Conservation (phyloP, 331 rosid species). For the Cydonia oblonga region DNA sequence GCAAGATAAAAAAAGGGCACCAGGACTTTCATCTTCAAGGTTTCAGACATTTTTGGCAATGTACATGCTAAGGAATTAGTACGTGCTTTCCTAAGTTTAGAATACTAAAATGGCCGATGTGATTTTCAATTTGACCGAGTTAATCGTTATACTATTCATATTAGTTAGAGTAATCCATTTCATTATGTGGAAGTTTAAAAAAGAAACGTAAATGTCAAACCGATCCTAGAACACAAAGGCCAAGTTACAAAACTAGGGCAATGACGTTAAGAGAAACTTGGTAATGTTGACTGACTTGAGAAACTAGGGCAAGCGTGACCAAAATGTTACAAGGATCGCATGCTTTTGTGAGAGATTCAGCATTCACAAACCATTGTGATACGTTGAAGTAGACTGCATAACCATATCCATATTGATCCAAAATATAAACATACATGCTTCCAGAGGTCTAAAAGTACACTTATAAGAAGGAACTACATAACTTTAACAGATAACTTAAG, state of each 20-base stretch:
- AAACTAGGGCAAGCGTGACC: neutral
- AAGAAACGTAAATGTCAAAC: no score
- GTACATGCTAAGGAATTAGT: no score
- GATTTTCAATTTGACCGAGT: neutral
- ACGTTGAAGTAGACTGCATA: neutral
- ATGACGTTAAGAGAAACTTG: neutral
- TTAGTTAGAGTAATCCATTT: neutral
- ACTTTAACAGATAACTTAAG: slow-evolving; percentile 18
- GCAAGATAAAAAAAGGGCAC: no score
- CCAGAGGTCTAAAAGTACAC: neutral
- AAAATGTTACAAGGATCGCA: neutral
- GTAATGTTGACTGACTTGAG: neutral
- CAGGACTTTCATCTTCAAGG: neutral
- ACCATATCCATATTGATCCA: slow-evolving; percentile 1
- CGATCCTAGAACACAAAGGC: no score
- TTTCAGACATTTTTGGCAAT: neutral
- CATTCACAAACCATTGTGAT: neutral
- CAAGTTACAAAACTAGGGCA: neutral
- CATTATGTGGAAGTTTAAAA: no score
- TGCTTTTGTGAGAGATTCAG: neutral
- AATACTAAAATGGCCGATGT: neutral
- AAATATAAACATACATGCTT: neutral
- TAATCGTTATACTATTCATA: no score
- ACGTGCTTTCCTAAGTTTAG: neutral
- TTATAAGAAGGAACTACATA: neutral